A percentile compares a stretch with the other conserved stretches of the same genome.
Conservation (phyloP, 257 asterid species). For the Fraxinus americana region DNA sequence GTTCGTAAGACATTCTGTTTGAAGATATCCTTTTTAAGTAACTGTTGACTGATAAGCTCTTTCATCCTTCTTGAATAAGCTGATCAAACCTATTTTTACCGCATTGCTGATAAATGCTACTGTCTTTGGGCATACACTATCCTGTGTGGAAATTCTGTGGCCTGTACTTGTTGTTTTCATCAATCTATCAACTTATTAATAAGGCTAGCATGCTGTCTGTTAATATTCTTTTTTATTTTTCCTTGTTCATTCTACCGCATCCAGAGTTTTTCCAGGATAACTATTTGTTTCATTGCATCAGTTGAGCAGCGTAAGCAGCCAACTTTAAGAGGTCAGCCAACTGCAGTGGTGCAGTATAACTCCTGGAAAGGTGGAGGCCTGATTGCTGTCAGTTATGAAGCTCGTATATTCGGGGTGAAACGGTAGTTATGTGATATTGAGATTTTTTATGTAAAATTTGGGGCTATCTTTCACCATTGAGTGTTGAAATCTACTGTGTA, state of each 20-base stretch:
- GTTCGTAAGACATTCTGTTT: neutral
- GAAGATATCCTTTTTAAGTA: neutral
- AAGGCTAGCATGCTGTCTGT: conserved; percentile 3
- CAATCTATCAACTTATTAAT: neutral
- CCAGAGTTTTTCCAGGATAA: neutral
- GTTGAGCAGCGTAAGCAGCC: conserved; percentile 95
- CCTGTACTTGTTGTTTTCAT: neutral
- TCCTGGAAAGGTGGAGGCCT: conserved; percentile 96
- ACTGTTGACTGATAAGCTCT: neutral
- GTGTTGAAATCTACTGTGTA: conserved; percentile 14
- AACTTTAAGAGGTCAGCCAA: conserved; percentile 75
- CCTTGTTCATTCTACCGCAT: neutral
- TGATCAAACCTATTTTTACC: neutral
- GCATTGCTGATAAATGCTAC: neutral
- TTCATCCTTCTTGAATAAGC: neutral
- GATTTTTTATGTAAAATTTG: conserved; percentile 5
- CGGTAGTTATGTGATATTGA: conserved; percentile 49
- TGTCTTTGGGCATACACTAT: neutral
- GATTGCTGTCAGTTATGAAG: conserved; percentile 95
- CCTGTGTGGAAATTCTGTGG: neutral
- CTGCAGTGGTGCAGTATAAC: conserved; percentile 97
- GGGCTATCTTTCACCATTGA: conserved; percentile 5
- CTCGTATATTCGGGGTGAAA: conserved; percentile 84
- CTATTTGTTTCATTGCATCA: conserved; percentile 31
- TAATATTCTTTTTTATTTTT: neutral